Base-by-base conservation (phyloP, 2,329 filamentous ascomycete species). In the Diplodia intermedia region DNA sequence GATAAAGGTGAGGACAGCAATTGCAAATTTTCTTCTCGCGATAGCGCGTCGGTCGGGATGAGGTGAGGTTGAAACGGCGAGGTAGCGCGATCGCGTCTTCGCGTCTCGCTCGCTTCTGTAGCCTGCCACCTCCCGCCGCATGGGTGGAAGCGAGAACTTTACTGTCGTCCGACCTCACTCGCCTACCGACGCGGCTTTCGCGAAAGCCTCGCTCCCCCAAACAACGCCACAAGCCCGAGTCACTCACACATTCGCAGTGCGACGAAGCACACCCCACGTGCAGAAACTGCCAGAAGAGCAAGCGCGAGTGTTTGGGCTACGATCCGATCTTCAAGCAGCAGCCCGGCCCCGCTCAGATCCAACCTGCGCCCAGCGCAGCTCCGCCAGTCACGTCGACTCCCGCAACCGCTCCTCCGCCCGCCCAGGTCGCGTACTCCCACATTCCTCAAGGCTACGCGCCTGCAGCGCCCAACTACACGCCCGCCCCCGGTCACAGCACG, bases 191-290 rank as follows among this genome's bases (percentile, higher is more conserved):
- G 55, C 38, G 40, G 29, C 20, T 60, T 50, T 62, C 57, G 57
- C 57, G 57, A 62, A 9, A 52, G 29, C 60, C 47, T 49, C 29
- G 29, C 33, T n/a, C 60, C n/a, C 54, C 33, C 56, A 54, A 31
- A 26, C 43, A 31, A 56, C 54, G 11, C 36, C 31, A 20, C 53
- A 23, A 63, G 15, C 60, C 18, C n/a, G 6, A 29, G 5, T 15
- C 49, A 20, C 65, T 67, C 55, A 67, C 54, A 57, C 31, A 50
- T 9, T 73, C 70, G 72, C 79, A 97, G 95, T 99, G 95, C 82
- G 95, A 98, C 87, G 95, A 99, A 85, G 89, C 89, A 70, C 93
- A 97, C 80, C 95, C 95, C 26, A 89, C 90, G 69, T 99, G 95
- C 84, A 90, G 93, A 82, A 93, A 95, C 77, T 95, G 92, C 82